Percentiles rank a stretch among this genome's conserved stretches.
These are phyloP conservation scores for Aspergillus sp. DNA, from an alignment of 2,329 filamentous ascomycete species.

Conservation along the genomic window DNA sequence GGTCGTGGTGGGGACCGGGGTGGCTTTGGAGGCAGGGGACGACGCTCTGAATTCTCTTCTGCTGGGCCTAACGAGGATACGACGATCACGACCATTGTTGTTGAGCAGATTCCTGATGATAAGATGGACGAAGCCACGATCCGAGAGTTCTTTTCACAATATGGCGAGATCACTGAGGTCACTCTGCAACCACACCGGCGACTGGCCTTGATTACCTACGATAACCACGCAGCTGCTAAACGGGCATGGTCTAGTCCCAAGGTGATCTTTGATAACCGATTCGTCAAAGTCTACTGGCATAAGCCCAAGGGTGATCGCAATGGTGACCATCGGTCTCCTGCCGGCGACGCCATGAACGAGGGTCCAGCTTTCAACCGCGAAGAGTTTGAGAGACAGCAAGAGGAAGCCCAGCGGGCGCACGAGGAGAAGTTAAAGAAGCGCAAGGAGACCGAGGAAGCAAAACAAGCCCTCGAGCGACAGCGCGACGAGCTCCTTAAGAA, in stretches of 20 bases:
- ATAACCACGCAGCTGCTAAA: constrained; percentile 53
- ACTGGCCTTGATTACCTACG: constrained; percentile 58
- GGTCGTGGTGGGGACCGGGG: constrained; percentile 48
- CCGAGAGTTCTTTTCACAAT: constrained; percentile 60
- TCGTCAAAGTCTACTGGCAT: constrained; percentile 66
- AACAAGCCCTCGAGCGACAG: constrained; percentile 56
- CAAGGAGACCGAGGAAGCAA: constrained; percentile 54
- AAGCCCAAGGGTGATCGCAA: constrained; percentile 45
- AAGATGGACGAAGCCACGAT: constrained; percentile 56
- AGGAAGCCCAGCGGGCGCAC: constrained; percentile 57
- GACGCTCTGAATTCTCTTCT: constrained; percentile 56
- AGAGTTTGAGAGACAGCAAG: constrained; percentile 57
- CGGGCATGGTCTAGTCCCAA: constrained; percentile 62
- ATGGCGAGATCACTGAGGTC: constrained; percentile 58
- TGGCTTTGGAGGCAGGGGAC: constrained; percentile 41
- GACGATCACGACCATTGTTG: constrained; percentile 58
- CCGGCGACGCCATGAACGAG: constrained; percentile 30
- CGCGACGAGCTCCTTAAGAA: constrained; percentile 52
- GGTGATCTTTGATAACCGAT: constrained; percentile 64
- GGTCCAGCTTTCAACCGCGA: constrained; percentile 55
- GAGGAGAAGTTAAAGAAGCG: constrained; percentile 57
- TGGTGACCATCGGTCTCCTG: constrained; percentile 23
- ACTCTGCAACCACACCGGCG: constrained; percentile 56
- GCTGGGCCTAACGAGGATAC: constrained; percentile 54
- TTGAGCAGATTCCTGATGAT: constrained; percentile 63